Evolutionary conservation across 1,284 basidiomycete species (phyloP).

Genomic region (Mycosarcoma maydis): DNA sequence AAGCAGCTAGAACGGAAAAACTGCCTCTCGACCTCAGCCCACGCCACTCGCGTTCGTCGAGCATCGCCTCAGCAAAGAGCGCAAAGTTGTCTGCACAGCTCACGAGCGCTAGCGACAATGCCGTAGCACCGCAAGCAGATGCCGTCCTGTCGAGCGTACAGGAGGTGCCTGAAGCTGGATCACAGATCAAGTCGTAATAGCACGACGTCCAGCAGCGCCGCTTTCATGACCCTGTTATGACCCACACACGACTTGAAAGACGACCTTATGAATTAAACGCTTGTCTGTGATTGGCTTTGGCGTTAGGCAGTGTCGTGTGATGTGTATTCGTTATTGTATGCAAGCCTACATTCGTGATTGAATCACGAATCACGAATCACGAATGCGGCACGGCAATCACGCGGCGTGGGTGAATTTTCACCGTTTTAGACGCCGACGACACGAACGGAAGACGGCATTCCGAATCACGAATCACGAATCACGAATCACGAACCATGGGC

Average conservation of each 20-base stretch:
- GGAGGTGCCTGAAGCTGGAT: slow-evolving; percentile 27
- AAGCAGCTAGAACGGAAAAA: slow-evolving; percentile 26
- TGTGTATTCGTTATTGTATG: no score
- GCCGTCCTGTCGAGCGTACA: slow-evolving; percentile 21
- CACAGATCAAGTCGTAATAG: slow-evolving; percentile 24
- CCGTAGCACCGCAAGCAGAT: neutral
- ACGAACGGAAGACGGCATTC: neutral
- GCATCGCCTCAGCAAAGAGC: slow-evolving; percentile 18
- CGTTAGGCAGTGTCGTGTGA: no score
- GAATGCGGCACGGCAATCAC: no score
- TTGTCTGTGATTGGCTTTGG: no score
- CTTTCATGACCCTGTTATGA: neutral
- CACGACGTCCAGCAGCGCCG: neutral
- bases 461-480: no score
- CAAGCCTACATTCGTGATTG: no score
- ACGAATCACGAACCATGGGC: no score
- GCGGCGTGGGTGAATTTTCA: no score
- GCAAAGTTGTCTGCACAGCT: slow-evolving; percentile 8
- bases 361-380: no score
- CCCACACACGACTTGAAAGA: no score
- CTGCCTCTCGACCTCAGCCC: slow-evolving; percentile 22
- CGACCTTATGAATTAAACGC: no score
- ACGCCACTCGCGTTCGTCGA: slow-evolving; percentile 24
- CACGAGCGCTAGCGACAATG: neutral
- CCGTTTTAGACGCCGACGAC: neutral